Base-by-base conservation (phyloP, 208 protist genomes). In the Trypanosoma scelopori region DNA sequence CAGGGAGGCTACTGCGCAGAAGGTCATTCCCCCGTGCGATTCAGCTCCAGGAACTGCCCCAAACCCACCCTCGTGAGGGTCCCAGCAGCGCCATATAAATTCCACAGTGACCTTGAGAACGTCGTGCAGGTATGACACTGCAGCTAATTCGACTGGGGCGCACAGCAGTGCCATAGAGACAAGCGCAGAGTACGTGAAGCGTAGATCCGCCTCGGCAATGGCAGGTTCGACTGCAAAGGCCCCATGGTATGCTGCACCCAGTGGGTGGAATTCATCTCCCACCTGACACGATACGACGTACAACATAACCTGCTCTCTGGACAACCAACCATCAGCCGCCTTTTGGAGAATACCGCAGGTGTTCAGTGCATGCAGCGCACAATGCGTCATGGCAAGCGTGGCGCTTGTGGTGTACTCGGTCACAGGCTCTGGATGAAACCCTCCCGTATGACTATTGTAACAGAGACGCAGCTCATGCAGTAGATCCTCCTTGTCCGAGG, bases 1-100 rank as follows among this genome's bases (percentile, higher is more conserved):
- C 9, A 95, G 66, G 5, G 85, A 52, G 0, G 85, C 85, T 0
- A 94, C 46, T 0, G 86, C 85, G 64, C 91, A 95, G 68, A 89
- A 97, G 1, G 89, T 95, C 20, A 82, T 86, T 13, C 91, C 91
- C n/a, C 89, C 79, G 48, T 78, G 69, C 13, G 69, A 49, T 49
- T 83, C 78, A 5, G 47, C 27, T 6, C 46, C 43, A 7, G 86
- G 85, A 6, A 63, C 53, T 48, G 85, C 85, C 2, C 63, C 81
- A 62, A 93, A 85, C 25, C 70, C 86, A 43, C 46, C 73, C 20
- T 95, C 90, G 51, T 88, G 87, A 13, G 46, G 30, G 55, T 86
- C 60, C 57, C 52, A 73, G 51, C 58, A 64, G 5, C 49, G 52
- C 32, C 91, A 79, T 60, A 82, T 41, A 51, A 69, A 69, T 18